Percentiles rank a stretch among this genome's conserved stretches.
These are phyloP conservation scores for Phylloporus arenicola DNA, from an alignment of 768 basidiomycete species.

Conservation along the genomic window DNA sequence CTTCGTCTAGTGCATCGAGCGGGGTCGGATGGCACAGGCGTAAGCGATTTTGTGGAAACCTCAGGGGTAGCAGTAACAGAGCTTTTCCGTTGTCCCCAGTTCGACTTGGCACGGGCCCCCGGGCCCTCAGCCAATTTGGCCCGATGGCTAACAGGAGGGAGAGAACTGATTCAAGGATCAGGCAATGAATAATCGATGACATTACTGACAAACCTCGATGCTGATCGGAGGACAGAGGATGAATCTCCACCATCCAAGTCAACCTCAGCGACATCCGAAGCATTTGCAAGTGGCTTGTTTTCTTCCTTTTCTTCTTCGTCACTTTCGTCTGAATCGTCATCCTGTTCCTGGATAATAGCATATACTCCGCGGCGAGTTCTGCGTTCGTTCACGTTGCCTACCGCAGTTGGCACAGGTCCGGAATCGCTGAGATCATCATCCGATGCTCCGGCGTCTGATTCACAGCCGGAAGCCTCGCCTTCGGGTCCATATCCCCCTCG, in stretches of 20 bases:
- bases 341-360: conserved; percentile 56
- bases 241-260: conserved; percentile 44
- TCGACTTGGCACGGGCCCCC: conserved; percentile 44
- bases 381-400: conserved; percentile 69
- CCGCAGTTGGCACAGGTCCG: conserved; percentile 44
- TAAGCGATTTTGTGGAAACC: conserved; percentile 39
- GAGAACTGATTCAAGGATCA: conserved; percentile 19
- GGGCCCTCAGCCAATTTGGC: conserved; percentile 23
- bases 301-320: conserved; percentile 49
- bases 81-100: conserved; percentile 53
- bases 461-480: conserved; percentile 43
- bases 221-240: conserved; percentile 17
- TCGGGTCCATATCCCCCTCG: conserved; percentile 66
- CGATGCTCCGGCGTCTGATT: conserved; percentile 40
- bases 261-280: conserved; percentile 42
- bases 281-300: conserved; percentile 43
- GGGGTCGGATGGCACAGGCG: conserved; percentile 29
- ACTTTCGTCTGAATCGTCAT: conserved; percentile 58
- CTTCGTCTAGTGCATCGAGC: conserved; percentile 27
- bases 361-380: conserved; percentile 81
- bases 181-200: conserved; percentile 2
- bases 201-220: conserved; percentile 20
- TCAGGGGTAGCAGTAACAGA: conserved; percentile 40
- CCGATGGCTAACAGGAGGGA: conserved; percentile 24
- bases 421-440: conserved; percentile 31